These are phyloP conservation scores for Sequoiadendron giganteum DNA, from an alignment of 75 land plant genomes.

Conservation along the genomic window DNA sequence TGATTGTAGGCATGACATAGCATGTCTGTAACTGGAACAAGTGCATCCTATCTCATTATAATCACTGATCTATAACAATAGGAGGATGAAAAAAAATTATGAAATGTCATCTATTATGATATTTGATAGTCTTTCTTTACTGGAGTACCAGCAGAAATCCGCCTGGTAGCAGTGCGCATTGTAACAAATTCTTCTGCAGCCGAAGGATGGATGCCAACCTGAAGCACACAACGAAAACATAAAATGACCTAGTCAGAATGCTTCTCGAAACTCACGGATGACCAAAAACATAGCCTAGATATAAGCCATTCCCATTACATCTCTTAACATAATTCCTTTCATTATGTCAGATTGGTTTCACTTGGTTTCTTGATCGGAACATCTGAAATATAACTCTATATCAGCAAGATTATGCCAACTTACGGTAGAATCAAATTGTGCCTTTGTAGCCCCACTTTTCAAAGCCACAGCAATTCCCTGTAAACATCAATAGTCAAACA, in stretches of 20 bases:
- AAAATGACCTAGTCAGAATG: neutral
- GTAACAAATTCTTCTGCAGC: slow-evolving; percentile 99
- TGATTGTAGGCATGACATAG: neutral
- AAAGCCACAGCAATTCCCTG: slow-evolving; percentile 94
- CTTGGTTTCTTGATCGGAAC: neutral
- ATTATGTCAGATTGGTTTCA: neutral
- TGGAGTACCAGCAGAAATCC: slow-evolving; percentile 46
- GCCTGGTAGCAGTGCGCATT: slow-evolving; percentile 81
- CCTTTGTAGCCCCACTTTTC: slow-evolving; percentile 97
- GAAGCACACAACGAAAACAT: neutral
- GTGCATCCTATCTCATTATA: neutral
- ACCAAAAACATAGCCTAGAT: neutral
- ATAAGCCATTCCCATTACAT: neutral
- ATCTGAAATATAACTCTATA: slow-evolving; percentile 1
- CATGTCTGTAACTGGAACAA: neutral
- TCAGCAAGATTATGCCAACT: slow-evolving; percentile 8
- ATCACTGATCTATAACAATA: neutral
- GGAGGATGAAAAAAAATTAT: neutral
- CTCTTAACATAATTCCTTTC: neutral
- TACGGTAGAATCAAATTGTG: slow-evolving; percentile 93
- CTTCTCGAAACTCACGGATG: neutral
- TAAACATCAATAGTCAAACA: neutral
- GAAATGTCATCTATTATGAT: neutral
- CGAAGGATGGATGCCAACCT: slow-evolving; percentile 98
- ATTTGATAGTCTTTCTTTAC: slow-evolving; percentile 24